Conservation (phyloP, 2,329 filamentous ascomycete genomes). For the Verticillium nonalfalfae region DNA sequence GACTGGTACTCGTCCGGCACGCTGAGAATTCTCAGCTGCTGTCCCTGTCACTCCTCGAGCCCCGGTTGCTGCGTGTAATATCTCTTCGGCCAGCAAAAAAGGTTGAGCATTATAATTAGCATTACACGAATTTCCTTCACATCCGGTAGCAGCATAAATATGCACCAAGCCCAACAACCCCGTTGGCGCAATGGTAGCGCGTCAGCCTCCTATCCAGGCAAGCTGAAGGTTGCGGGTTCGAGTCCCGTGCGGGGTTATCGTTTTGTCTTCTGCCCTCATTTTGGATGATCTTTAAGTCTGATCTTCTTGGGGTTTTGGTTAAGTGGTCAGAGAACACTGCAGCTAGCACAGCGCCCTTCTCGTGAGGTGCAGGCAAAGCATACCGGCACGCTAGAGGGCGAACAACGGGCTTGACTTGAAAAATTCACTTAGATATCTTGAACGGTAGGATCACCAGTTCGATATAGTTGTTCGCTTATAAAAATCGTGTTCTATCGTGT, state of each 20-base stretch:
- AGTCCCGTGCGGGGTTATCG: not conserved
- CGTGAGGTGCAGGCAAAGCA: too few species aligned
- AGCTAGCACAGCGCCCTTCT: too few species aligned
- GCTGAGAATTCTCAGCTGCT: too few species aligned
- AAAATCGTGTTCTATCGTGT: too few species aligned
- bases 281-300: conserved; percentile 23
- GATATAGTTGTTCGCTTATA: too few species aligned
- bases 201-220: not conserved
- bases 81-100: not conserved
- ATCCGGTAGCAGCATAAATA: not conserved
- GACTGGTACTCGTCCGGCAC: too few species aligned
- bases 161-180: not conserved
- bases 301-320: too few species aligned
- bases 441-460: too few species aligned
- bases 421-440: conserved; percentile 6
- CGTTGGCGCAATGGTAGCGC: not conserved
- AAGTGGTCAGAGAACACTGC: too few species aligned
- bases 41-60: too few species aligned
- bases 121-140: not conserved
- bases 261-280: not conserved
- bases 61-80: not conserved
- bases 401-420: conserved; percentile 16
- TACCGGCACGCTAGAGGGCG: too few species aligned
- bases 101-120: too few species aligned
- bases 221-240: not conserved